Base-by-base conservation (phyloP, 2,329 filamentous ascomycete species). In the Chrysoporthe puriensis region DNA sequence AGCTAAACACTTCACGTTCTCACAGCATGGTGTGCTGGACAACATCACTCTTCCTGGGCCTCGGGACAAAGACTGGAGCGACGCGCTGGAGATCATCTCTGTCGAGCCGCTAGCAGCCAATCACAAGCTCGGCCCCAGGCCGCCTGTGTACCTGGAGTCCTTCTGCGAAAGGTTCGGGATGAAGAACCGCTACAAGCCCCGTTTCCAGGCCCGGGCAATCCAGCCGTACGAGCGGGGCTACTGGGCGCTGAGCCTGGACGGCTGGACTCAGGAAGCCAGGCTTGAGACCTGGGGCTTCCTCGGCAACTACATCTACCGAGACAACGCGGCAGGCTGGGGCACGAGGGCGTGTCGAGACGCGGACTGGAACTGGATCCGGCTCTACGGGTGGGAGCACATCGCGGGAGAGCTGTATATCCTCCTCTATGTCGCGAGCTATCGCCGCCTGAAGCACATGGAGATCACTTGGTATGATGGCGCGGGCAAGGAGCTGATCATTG, bases 341-440 rank as follows among this genome's bases (percentile, higher is more conserved):
- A 83, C 91, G 1, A 88, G 86, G 80, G 88, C 86, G 71, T 77
- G 75, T 16, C 79, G 87, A 36, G 80, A 83, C 60, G 73, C 73
- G 34, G 75, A 72, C 4, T 84, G 80, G 72, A 77, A 74, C 13
- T 79, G 82, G 66, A 77, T 96, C 1, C 85, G 88, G 44, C 77
- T 95, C 1, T 96, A 91, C 75, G 92, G 92, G 74, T 97, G 92
- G 90, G 94, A 91, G 0, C 86, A 90, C 70, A 80, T 93, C 0
- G 87, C 88, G 0, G 85, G 88, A 64, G 90, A 96, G 73, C 83
- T 92, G 44, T 97, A 93, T 76, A 78, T 96, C 4, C 76, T 94
- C 50, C 77, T 97, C 0, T 95, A 91, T 75, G 78, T 94, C 16
- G 91, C 89, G 0, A 95, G 90, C 72, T 83, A 86, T 66, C 84